Percentiles rank a stretch among this genome's conserved stretches.
phyloP scores from a whole-genome alignment of 1,139 yeast species.

The Geotrichum reessii region DNA sequence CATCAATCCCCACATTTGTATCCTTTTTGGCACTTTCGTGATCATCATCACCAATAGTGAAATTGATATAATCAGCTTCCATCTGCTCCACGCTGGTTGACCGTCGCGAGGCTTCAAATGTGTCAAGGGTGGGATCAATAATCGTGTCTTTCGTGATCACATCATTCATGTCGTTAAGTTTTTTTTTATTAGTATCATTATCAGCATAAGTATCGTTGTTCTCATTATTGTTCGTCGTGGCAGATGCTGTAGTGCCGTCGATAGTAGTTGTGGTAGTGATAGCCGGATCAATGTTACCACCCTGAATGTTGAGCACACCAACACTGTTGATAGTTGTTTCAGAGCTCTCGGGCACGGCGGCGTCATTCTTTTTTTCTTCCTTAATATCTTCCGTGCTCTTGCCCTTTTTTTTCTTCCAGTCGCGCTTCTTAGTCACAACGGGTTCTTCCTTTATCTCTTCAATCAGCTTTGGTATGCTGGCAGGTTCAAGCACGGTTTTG shows the following conservation, averaged over 20 bases:
- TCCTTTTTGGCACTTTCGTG: slow-evolving; percentile 4
- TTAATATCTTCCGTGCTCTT: slow-evolving; percentile 18
- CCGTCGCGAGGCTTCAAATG: slow-evolving; percentile 13
- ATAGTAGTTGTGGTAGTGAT: neutral
- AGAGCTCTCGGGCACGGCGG: neutral
- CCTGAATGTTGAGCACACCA: neutral
- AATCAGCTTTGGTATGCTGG: slow-evolving; percentile 16
- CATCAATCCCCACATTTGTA: neutral
- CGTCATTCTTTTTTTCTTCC: slow-evolving; percentile 8
- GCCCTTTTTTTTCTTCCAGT: slow-evolving; percentile 17
- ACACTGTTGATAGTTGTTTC: neutral
- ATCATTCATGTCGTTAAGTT: neutral
- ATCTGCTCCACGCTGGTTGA: slow-evolving; percentile 23
- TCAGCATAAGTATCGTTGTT: neutral
- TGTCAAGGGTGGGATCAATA: slow-evolving; percentile 3
- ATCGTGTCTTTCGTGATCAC: neutral
- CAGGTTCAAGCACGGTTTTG: slow-evolving; percentile 30
- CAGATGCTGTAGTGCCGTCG: neutral
- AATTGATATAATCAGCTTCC: slow-evolving; percentile 19
- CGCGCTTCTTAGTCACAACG: slow-evolving; percentile 17
- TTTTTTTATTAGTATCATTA: neutral
- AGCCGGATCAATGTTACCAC: neutral
- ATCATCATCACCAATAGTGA: slow-evolving; percentile 4
- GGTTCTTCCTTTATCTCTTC: slow-evolving; percentile 15
- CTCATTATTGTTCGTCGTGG: neutral